phyloP scores from a whole-genome alignment of 139 green algal species.

The Chlorella sp. region DNA sequence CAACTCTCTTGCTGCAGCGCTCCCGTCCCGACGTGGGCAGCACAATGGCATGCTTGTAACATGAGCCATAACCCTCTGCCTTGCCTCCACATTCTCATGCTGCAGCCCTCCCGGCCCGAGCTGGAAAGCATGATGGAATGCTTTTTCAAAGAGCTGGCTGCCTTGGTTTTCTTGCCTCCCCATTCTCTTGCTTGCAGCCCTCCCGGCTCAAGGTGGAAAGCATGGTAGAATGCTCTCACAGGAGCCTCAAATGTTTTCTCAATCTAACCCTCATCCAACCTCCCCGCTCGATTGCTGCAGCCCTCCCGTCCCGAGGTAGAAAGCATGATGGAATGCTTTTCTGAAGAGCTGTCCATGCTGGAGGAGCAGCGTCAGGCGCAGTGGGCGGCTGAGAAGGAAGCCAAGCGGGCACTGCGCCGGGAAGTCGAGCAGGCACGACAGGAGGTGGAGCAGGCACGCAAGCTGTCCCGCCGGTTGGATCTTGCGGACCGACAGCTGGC shows the following conservation, averaged over 20 bases:
- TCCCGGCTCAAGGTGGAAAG: too few relatives aligned
- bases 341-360: not conserved
- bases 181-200: not conserved
- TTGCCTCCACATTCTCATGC: not conserved
- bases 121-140: conserved; percentile 8
- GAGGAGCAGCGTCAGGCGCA: not conserved
- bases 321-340: not conserved
- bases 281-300: not conserved
- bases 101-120: conserved; percentile 6
- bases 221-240: too few relatives aligned
- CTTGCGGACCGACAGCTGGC: not conserved
- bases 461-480: not conserved
- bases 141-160: not conserved
- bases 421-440: not conserved
- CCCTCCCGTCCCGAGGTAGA: not conserved
- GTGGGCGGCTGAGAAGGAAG: not conserved
- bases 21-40: too few relatives aligned
- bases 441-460: not conserved
- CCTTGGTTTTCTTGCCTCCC: not conserved
- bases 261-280: too few relatives aligned
- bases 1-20: not conserved
- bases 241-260: too few relatives aligned
- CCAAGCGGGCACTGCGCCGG: not conserved
- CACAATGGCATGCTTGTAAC: too few relatives aligned
- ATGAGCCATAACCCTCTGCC: too few relatives aligned